A percentile compares a stretch with the other conserved stretches of the same genome.
These are phyloP conservation scores for Arthrobotrys pseudoclavata DNA, from an alignment of 2,329 filamentous ascomycete species.

Conservation along the genomic window DNA sequence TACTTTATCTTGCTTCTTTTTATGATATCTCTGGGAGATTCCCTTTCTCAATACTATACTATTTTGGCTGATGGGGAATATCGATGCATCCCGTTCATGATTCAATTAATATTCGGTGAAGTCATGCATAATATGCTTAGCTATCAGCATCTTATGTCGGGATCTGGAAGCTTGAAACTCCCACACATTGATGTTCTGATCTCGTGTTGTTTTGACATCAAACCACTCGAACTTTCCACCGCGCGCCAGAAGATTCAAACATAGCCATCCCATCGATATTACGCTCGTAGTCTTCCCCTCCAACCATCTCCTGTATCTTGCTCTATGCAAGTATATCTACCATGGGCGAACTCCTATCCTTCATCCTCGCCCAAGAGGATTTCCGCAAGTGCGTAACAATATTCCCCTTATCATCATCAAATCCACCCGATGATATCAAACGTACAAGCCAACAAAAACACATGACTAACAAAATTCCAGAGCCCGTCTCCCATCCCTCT, in stretches of 20 bases:
- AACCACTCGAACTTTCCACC: conserved; percentile 8
- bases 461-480: conserved; percentile 67
- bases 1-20: conserved; percentile 20
- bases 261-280: not conserved
- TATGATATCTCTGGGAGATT: conserved; percentile 34
- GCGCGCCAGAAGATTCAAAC: conserved; percentile 12
- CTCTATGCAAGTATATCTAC: conserved; percentile 1
- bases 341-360: conserved; percentile 61
- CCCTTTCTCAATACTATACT: conserved; percentile 11
- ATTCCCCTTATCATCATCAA: conserved; percentile 3
- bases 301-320: not conserved
- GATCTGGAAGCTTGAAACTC: conserved; percentile 2
- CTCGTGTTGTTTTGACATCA: conserved; percentile 43
- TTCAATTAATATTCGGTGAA: not conserved
- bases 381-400: conserved; percentile 68
- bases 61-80: conserved; percentile 3
- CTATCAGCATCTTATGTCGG: not conserved
- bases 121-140: too few species aligned
- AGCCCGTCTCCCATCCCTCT: conserved; percentile 84
- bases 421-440: not conserved
- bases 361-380: conserved; percentile 67
- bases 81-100: not conserved
- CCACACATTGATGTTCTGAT: conserved; percentile 2
- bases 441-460: not conserved
- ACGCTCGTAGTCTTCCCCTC: not conserved